Conservation (phyloP, 331 rosid genomes). For the Cucumis variabilis region DNA sequence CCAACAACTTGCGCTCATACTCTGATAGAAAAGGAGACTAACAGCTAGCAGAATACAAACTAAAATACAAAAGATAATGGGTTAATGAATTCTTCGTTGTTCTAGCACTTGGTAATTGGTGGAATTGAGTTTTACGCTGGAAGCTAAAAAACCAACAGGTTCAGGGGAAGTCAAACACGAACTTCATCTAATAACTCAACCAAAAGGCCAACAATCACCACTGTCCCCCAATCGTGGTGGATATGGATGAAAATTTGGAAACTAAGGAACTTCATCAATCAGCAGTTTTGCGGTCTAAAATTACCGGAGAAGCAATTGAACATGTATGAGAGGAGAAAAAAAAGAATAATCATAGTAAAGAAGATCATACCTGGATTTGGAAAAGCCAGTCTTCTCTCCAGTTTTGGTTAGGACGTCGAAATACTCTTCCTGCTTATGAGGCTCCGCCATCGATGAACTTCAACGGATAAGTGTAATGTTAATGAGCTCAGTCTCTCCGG, state of each 20-base stretch:
- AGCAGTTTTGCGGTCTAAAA: not conserved
- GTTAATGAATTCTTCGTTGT: not conserved
- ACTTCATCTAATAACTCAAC: not conserved
- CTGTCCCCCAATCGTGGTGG: not conserved
- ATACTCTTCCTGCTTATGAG: conserved; percentile 44
- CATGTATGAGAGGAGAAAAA: not conserved
- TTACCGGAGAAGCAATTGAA: conserved; percentile 22
- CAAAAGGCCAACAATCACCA: not conserved
- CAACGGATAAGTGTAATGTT: no score
- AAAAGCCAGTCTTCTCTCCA: conserved; percentile 61
- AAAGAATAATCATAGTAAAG: not conserved
- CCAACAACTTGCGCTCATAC: not conserved
- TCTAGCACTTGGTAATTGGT: not conserved
- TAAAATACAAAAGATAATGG: not conserved
- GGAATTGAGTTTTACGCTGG: not conserved
- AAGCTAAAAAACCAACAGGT: not conserved
- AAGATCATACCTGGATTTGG: conserved; percentile 56
- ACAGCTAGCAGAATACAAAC: not conserved
- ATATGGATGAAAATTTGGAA: no score
- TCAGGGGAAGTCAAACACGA: not conserved
- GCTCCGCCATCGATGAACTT: conserved; percentile 42
- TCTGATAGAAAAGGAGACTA: not conserved
- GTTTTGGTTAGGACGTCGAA: conserved; percentile 60
- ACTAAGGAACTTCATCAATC: not conserved
- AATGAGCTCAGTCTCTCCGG: not conserved